Conservation (phyloP, 176 grass and related monocot genomes). For the Chloris gayana region DNA sequence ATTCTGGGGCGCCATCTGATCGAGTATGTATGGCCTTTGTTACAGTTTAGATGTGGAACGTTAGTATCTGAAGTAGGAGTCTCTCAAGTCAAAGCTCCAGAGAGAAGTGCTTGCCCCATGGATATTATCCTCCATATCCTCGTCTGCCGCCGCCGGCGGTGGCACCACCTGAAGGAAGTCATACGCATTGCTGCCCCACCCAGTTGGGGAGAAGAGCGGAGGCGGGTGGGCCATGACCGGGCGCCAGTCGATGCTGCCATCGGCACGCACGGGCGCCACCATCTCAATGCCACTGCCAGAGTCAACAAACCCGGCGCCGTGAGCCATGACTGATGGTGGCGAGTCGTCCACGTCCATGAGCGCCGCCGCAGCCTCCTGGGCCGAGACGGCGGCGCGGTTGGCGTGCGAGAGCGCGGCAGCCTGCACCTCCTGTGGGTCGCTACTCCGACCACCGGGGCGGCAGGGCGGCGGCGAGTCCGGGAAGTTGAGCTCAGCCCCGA, state of each 20-base stretch:
- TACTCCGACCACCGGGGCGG: slow-evolving; percentile 16
- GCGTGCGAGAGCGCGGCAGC: slow-evolving; percentile 66
- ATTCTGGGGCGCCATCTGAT: not conserved
- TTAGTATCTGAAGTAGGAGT: slow-evolving; percentile 38
- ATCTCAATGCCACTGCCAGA: not conserved
- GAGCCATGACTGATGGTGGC: not conserved
- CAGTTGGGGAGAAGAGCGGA: slow-evolving; percentile 49
- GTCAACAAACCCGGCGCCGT: not conserved
- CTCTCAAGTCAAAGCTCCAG: slow-evolving; percentile 51
- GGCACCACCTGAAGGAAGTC: slow-evolving; percentile 45
- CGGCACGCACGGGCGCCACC: slow-evolving; percentile 36
- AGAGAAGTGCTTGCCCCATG: slow-evolving; percentile 42
- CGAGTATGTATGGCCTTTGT: not conserved
- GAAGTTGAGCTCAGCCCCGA: slow-evolving; percentile 64
- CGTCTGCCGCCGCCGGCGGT: slow-evolving; percentile 20
- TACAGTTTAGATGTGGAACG: not conserved
- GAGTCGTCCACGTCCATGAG: slow-evolving; percentile 32
- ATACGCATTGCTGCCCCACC: slow-evolving; percentile 48
- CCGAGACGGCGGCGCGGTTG: slow-evolving; percentile 46
- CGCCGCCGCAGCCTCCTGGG: slow-evolving; percentile 29
- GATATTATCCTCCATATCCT: slow-evolving; percentile 42
- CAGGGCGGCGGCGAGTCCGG: slow-evolving; percentile 66
- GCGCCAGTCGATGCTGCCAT: slow-evolving; percentile 55
- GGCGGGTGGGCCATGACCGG: slow-evolving; percentile 53
- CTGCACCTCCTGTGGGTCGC: slow-evolving; percentile 64